These are phyloP conservation scores for Scleromitrula shiraiana DNA, from an alignment of 2,329 filamentous ascomycete species.

Conservation along the genomic window DNA sequence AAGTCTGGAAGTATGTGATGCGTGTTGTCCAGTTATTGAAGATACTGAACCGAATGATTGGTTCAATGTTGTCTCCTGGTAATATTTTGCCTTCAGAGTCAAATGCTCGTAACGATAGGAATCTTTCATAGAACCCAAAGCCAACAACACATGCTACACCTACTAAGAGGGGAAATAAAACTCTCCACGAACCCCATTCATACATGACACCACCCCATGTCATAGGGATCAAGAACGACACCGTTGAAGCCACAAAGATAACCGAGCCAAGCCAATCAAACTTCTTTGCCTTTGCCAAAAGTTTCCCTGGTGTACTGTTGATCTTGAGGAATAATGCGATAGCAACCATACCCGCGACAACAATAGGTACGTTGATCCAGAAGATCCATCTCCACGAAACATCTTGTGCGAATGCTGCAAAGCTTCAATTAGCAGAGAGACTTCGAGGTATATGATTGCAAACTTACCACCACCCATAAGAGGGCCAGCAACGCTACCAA, in stretches of 20 bases:
- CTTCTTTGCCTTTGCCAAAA: slow-evolving; percentile 32
- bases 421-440: background rate
- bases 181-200: slow-evolving; percentile 53
- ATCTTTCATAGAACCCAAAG: slow-evolving; percentile 46
- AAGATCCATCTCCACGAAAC: slow-evolving; percentile 56
- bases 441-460: background rate
- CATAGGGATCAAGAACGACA: slow-evolving; percentile 52
- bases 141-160: slow-evolving; percentile 42
- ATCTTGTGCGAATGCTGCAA: slow-evolving; percentile 40
- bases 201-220: slow-evolving; percentile 60
- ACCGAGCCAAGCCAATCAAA: slow-evolving; percentile 57
- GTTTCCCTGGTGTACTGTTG: slow-evolving; percentile 17
- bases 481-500: slow-evolving; percentile 47
- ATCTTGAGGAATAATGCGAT: slow-evolving; percentile 25
- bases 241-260: slow-evolving; percentile 51
- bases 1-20: slow-evolving; percentile 43
- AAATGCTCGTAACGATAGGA: slow-evolving; percentile 20
- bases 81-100: slow-evolving; percentile 19
- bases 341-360: slow-evolving; percentile 19
- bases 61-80: slow-evolving; percentile 20
- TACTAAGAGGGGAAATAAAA: slow-evolving; percentile 52
- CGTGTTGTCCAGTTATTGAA: slow-evolving; percentile 41
- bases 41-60: slow-evolving; percentile 36
- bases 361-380: slow-evolving; percentile 36
- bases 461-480: slow-evolving; percentile 37